phyloP scores from a whole-genome alignment of 176 grass and related monocot genomes.

The Aegilops speltoides region DNA sequence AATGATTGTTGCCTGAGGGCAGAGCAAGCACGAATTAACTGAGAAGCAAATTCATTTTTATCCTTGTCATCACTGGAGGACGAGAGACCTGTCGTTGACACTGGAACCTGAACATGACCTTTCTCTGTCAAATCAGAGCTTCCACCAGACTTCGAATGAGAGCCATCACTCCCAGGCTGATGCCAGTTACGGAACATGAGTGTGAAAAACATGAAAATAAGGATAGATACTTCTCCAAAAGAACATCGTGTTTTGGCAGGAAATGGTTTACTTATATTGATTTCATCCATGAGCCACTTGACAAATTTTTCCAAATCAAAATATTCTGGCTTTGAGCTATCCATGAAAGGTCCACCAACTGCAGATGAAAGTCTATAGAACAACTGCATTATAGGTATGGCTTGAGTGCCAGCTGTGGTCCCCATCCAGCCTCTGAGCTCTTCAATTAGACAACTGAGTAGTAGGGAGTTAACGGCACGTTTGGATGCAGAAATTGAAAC shows the following conservation, averaged over 20 bases:
- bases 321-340: constrained; percentile 87
- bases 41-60: constrained; percentile 87
- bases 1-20: constrained; percentile 81
- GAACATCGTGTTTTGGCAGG: constrained; percentile 67
- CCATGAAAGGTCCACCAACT: constrained; percentile 95
- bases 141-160: constrained; percentile 64
- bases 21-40: constrained; percentile 85
- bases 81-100: constrained; percentile 35
- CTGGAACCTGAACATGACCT: constrained; percentile 43
- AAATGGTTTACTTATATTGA: constrained; percentile 84
- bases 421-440: constrained; percentile 96
- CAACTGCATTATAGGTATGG: constrained; percentile 93
- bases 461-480: constrained; percentile 82
- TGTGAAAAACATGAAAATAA: constrained; percentile 99
- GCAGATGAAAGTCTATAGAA: constrained; percentile 95
- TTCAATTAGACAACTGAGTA: constrained; percentile 78
- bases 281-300: constrained; percentile 88
- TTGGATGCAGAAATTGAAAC: constrained; percentile 96
- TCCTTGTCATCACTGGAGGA: constrained; percentile 70
- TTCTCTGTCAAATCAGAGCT: constrained; percentile 77
- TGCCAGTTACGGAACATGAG: constrained; percentile 99
- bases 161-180: constrained; percentile 72
- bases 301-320: constrained; percentile 97
- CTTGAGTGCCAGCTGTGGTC: constrained; percentile 68
- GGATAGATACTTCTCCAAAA: constrained; percentile 91